Evolutionary conservation across 495 filamentous ascomycete genomes (phyloP).

Genomic region (Penicillium egyptiacum): DNA sequence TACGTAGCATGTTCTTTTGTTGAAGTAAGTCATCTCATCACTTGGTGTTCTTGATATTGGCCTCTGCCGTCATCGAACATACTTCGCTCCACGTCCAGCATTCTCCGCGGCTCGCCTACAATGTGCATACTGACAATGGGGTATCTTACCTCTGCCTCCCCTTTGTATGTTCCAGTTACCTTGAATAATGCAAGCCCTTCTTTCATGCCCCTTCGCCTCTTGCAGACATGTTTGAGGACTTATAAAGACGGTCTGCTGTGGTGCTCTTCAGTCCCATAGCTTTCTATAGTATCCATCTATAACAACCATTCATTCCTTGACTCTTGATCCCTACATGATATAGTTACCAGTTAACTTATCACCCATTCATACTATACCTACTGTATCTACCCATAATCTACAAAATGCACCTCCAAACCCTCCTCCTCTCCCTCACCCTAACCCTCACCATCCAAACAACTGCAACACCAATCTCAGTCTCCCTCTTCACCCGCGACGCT

Average conservation of each 20-base stretch:
- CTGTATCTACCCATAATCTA: background rate
- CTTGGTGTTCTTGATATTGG: background rate
- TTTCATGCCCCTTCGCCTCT: background rate
- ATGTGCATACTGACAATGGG: background rate
- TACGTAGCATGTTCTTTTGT: background rate
- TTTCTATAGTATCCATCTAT: background rate
- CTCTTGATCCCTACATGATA: background rate
- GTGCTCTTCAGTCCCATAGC: background rate
- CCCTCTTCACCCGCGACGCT: slow-evolving; percentile 1
- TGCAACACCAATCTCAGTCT: slow-evolving; percentile 15
- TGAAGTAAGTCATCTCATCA: background rate
- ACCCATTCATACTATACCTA: background rate
- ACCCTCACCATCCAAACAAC: slow-evolving; percentile 20
- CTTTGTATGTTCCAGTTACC: slow-evolving; percentile 7
- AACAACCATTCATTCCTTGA: background rate
- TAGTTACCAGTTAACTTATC: background rate
- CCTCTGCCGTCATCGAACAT: slow-evolving; percentile 1
- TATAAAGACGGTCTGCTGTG: slow-evolving; percentile 2
- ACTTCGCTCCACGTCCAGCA: background rate
- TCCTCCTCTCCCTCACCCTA: slow-evolving; percentile 20
- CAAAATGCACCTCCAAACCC: slow-evolving; percentile 9
- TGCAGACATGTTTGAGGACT: background rate
- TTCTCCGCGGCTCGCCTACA: slow-evolving; percentile 11
- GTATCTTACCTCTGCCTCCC: background rate
- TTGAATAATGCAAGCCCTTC: slow-evolving; percentile 3